Evolutionary conservation across 176 grass and related monocot genomes (phyloP), one percentile per base, ranked within the genome.

Genomic region (Puya raimondii): DNA sequence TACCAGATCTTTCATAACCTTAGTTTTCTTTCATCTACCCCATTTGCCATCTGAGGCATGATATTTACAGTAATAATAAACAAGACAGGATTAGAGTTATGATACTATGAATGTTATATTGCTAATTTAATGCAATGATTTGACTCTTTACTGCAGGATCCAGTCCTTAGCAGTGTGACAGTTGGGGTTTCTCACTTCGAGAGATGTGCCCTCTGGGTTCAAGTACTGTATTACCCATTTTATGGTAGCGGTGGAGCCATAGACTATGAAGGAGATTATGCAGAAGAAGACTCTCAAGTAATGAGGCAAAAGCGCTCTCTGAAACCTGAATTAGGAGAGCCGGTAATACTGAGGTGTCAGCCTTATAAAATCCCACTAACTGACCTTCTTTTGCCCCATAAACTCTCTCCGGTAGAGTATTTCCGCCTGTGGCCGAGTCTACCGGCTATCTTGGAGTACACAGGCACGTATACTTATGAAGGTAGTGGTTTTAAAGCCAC

Each of bases 401-500:
- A 90, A 76, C 85, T 84, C 70, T 92, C 89, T 72, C 94, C 94
- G 1, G 89, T 97, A 15, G 94, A 97, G 67, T 97, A 90, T 76
- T 99, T 99, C 26, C 84, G 94, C 47, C 63, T 93, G 66, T 99
- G 94, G 94, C 94, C 94, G 81, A 84, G 89, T 77, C 75, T 99
- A 74, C 94, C 94, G 67, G 89, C 89, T 64, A 85, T 99, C 80
- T 77, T 93, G 53, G 89, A 99, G 77, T 99, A 77, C 75, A 88
- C 94, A 53, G 89, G 94, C 63, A 87, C 86, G 64, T 99, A 99
- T 70, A 90, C 80, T 70, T 99, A 99, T 13, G 94, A 91, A 80
- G 94, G 94, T 56, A 99, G 94, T 75, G 89, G 94, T 74, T 99
- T 99, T 78, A 99, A 99, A 80, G 94, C 94, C 56, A 99, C 94